Conservation (phyloP, 1,284 basidiomycete species). For the Cutaneotrichosporon dermatis region DNA sequence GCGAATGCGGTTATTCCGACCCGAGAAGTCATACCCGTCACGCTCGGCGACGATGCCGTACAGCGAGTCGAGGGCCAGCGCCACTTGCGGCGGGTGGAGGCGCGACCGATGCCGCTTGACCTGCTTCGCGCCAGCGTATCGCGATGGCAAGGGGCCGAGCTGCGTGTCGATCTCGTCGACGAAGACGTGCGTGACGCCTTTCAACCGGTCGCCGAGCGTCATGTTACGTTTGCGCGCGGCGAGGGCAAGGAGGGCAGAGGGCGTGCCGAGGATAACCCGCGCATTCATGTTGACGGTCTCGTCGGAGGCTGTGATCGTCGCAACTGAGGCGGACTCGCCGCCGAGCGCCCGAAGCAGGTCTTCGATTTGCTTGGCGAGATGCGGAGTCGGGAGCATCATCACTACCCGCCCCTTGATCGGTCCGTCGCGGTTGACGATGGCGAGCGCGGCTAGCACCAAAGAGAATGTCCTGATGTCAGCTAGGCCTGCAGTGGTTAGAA, state of each 20-base stretch:
- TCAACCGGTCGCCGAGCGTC: not conserved
- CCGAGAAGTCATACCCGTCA: slow-evolving; percentile 16
- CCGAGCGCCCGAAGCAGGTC: slow-evolving; percentile 2
- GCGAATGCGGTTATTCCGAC: slow-evolving; percentile 16
- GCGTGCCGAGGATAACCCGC: slow-evolving; percentile 23
- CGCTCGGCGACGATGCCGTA: slow-evolving; percentile 14
- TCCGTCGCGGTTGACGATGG: slow-evolving; percentile 7
- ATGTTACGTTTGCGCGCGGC: not conserved
- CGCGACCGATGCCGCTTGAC: slow-evolving; percentile 22
- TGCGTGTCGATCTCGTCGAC: slow-evolving; percentile 37
- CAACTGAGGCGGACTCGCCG: not conserved
- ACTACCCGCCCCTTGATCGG: slow-evolving; percentile 8
- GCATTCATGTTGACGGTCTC: slow-evolving; percentile 4
- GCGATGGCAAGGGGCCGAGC: slow-evolving; percentile 25
- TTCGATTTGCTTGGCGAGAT: slow-evolving; percentile 30
- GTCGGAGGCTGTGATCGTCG: not conserved
- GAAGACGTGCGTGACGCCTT: slow-evolving; percentile 22
- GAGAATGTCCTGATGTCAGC: slow-evolving; percentile 8
- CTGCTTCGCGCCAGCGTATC: slow-evolving; percentile 4
- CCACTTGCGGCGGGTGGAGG: slow-evolving; percentile 27
- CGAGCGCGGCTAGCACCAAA: slow-evolving; percentile 25
- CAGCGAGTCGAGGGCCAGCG: slow-evolving; percentile 18
- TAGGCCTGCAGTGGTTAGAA: not conserved
- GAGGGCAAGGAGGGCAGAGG: slow-evolving; percentile 7
- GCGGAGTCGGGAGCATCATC: slow-evolving; percentile 29